A percentile compares a stretch with the other conserved stretches of the same genome.
phyloP scores from a whole-genome alignment of 2,329 filamentous ascomycete species.

The Epichloe scottii region DNA sequence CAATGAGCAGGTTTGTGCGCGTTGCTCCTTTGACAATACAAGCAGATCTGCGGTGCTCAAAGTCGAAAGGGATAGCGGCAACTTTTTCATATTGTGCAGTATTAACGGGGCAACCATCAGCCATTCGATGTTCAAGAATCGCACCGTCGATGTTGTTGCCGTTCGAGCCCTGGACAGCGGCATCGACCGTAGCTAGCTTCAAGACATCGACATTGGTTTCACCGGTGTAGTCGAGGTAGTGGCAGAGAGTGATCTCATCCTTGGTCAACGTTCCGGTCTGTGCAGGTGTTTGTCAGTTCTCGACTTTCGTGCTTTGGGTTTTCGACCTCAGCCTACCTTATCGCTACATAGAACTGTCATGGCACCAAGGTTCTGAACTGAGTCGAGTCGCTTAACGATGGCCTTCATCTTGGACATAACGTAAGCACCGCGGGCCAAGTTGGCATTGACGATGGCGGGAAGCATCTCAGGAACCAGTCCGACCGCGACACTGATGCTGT shows the following conservation, averaged over 20 bases:
- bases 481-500: constrained; percentile 18
- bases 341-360: constrained; percentile 19
- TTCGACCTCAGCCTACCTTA: constrained; percentile 10
- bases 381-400: constrained; percentile 22
- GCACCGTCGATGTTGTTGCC: constrained; percentile 18
- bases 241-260: constrained; percentile 15
- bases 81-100: constrained; percentile 13
- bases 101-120: constrained; percentile 8
- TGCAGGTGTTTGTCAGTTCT: background rate
- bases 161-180: constrained; percentile 13
- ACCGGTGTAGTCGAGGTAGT: constrained; percentile 12
- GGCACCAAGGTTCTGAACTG: constrained; percentile 18
- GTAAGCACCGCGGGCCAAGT: constrained; percentile 16
- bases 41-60: constrained; percentile 14
- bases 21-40: constrained; percentile 13
- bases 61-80: constrained; percentile 14
- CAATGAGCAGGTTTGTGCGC: constrained; percentile 15
- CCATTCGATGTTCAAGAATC: constrained; percentile 10
- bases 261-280: constrained; percentile 18
- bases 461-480: constrained; percentile 19
- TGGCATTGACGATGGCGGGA: constrained; percentile 18
- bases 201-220: constrained; percentile 10
- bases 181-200: constrained; percentile 16
- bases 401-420: constrained; percentile 21
- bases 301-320: background rate